Evolutionary conservation across 805 yeast species (phyloP), one percentile per base, ranked within the genome.

Genomic region (Yarrowia porcina): DNA sequence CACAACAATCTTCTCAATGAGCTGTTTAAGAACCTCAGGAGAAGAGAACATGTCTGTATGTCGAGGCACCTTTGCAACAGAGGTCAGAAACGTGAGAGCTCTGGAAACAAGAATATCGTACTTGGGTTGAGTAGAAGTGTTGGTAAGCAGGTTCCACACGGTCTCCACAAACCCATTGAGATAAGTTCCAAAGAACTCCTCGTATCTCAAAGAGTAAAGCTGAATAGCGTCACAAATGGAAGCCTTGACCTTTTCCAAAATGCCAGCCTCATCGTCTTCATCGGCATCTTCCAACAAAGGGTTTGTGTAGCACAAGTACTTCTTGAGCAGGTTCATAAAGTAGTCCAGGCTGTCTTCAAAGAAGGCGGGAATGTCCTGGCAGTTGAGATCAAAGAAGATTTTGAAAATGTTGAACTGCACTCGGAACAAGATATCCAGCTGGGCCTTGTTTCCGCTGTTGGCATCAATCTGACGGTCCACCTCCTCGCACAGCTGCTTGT

Each of bases 361-460:
- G 72, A 93, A 94, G 75, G 92, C 99, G 1, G 99, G 99, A 61
- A 94, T 87, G 75, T 94, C 99, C 76, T 96, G 99, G 75, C 97
- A 93, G 74, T 94, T 94, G 70, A 94, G 83, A 73, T 94, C 99
- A 72, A 85, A 90, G 75, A 89, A 96, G 36, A 96, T 83, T 72
- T 94, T 93, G 35, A 88, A 75, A 61, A 92, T 79, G 21, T 91
- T 75, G 57, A 87, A 76, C 68, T 92, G 74, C 63, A 88, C 89
- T 32, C 88, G 93, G 68, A 90, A 82, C 47, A 87, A 78, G 1
- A 85, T 76, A 33, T 71, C 72, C 64, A 91, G 77, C 25, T 79
- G 76, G 0, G 83, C 83, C 63, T 79, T 79, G 71, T 87, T 79
- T 6, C 68, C 66, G 11, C 64, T 38, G 63, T 76, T 79, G 28